Percentiles rank a stretch among this genome's conserved stretches.
phyloP scores from a whole-genome alignment of 1,284 basidiomycete genomes.

The Sporisorium exsertum region DNA sequence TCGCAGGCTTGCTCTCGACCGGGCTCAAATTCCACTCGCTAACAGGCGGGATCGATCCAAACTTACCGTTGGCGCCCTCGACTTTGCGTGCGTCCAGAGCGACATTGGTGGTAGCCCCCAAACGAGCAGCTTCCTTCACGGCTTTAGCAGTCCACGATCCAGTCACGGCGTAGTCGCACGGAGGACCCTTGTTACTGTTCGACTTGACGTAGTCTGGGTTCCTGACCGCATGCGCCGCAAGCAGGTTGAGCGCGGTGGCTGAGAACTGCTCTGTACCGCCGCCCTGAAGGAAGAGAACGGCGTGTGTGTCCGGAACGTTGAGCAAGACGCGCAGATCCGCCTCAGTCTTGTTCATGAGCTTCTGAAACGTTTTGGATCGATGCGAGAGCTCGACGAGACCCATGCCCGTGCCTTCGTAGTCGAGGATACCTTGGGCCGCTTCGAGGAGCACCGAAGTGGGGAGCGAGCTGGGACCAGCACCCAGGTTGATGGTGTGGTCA shows the following conservation, averaged over 20 bases:
- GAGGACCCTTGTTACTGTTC: slow-evolving; percentile 52
- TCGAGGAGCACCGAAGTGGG: slow-evolving; percentile 65
- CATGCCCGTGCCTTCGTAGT: slow-evolving; percentile 65
- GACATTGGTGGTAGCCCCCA: slow-evolving; percentile 57
- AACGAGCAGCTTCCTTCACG: slow-evolving; percentile 60
- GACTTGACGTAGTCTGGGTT: slow-evolving; percentile 58
- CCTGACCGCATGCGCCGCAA: slow-evolving; percentile 59
- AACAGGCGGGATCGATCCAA: slow-evolving; percentile 83
- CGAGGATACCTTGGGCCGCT: slow-evolving; percentile 64
- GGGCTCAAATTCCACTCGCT: slow-evolving; percentile 81
- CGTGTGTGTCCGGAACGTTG: slow-evolving; percentile 60
- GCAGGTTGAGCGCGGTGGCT: slow-evolving; percentile 65
- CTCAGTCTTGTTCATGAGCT: slow-evolving; percentile 63
- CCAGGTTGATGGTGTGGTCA: slow-evolving; percentile 66
- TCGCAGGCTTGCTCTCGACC: slow-evolving; percentile 76
- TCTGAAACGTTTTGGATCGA: slow-evolving; percentile 64
- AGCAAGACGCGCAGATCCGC: slow-evolving; percentile 60
- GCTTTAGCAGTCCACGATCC: slow-evolving; percentile 67
- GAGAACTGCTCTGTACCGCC: slow-evolving; percentile 68
- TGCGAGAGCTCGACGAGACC: slow-evolving; percentile 68
- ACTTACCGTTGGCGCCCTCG: slow-evolving; percentile 69
- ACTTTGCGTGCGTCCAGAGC: slow-evolving; percentile 57
- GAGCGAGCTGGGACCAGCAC: slow-evolving; percentile 66
- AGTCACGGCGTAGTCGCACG: slow-evolving; percentile 66
- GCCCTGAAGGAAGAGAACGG: slow-evolving; percentile 66